phyloP scores from a whole-genome alignment of 495 filamentous ascomycete genomes.

The Penicillium daleae region DNA sequence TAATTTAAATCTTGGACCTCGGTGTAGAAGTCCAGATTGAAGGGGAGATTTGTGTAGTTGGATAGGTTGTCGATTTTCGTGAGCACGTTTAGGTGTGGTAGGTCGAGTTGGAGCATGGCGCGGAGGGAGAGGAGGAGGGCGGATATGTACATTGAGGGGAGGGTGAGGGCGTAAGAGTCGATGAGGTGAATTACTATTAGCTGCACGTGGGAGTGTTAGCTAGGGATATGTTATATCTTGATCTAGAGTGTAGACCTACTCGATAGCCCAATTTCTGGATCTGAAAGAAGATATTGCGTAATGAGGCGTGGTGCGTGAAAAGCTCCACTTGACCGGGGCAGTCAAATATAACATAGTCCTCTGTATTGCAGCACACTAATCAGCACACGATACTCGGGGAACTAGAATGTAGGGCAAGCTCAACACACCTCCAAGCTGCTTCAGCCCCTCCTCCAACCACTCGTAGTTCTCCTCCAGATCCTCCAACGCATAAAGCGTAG shows the following conservation, averaged over 20 bases:
- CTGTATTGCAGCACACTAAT: constrained; percentile 40
- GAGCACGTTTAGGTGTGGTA: constrained; percentile 92
- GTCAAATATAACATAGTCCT: constrained; percentile 94
- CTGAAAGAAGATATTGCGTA: constrained; percentile 87
- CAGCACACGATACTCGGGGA: background rate
- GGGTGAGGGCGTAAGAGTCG: constrained; percentile 87
- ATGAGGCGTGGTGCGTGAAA: constrained; percentile 88
- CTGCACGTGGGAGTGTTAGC: constrained; percentile 47
- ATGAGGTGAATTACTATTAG: constrained; percentile 87
- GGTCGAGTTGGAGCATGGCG: constrained; percentile 96
- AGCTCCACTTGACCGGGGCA: constrained; percentile 97
- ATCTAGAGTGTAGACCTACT: constrained; percentile 61
- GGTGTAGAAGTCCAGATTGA: constrained; percentile 95
- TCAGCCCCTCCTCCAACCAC: constrained; percentile 81
- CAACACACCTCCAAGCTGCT: constrained; percentile 63
- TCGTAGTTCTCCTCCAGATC: constrained; percentile 91
- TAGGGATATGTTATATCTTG: no score
- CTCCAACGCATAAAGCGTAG: constrained; percentile 89
- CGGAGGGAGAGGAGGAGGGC: constrained; percentile 88
- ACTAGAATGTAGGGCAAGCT: background rate
- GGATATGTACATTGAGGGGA: constrained; percentile 93
- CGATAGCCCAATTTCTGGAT: constrained; percentile 91
- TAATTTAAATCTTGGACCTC: constrained; percentile 94
- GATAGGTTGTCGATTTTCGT: constrained; percentile 95
- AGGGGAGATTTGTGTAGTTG: constrained; percentile 79